Evolutionary conservation across 177 flowering plant species (phyloP), one percentile per base, ranked within the genome.

Genomic region (Tripterygium wilfordii): DNA sequence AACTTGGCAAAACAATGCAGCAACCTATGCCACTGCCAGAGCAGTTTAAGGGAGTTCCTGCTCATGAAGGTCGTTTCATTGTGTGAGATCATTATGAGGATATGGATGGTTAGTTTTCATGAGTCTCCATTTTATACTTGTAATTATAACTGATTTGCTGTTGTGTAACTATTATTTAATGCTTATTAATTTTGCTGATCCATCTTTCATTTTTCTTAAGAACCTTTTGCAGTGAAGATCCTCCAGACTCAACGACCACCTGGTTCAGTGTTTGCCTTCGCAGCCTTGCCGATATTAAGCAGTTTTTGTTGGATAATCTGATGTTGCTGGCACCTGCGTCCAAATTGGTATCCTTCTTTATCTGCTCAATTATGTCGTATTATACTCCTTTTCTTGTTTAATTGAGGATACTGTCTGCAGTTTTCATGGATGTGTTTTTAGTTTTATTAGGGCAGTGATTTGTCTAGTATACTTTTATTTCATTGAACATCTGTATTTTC

Each of bases 31-130:
- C 79, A 30, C 60, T 57, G 55, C 78, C 76, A 8, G 83, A 88
- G 62, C 84, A 83, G 45, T 68, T 78, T 75, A 85, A 68, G 51
- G 95, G 96, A 44, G 83, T 70, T 47, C 70, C 96, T 41, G 49
- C 63, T 31, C 78, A 80, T 92, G 53, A 80, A 47, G 78, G 83
- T 64, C 79, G 65, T 45, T 75, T 74, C 64, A 75, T 80, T 49
- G 95, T 83, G 96, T 89, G 97, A 89, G 48, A 57, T 65, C 49
- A 50, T 36, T 59, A 43, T 58, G 54, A 49, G 55, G 42, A 45
- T 49, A 48, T 68, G 51, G 57, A 66, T 68, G 83, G 78, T 71
- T 68, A 65, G 80, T 39, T 51, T 8, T 15, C 40, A 28, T n/a
- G 51, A n/a, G 10, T 38, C 10, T 10, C 21, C 10, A 17, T 18